phyloP scores from a whole-genome alignment of 1,139 yeast species.

The Saccharomyces hybrid region DNA sequence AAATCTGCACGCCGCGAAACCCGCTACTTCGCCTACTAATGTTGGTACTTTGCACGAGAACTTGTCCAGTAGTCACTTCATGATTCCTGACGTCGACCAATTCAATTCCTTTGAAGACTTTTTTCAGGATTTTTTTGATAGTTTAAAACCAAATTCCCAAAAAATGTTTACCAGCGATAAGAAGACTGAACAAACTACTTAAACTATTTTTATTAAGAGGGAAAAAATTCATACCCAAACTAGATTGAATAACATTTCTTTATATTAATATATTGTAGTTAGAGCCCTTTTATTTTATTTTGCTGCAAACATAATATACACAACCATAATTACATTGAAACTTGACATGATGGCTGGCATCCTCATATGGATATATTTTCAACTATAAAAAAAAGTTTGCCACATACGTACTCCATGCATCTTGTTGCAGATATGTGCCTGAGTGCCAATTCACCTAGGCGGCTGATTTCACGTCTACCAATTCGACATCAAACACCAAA shows the following conservation, averaged over 20 bases:
- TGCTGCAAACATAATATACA: too few relatives aligned
- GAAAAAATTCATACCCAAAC: neutral
- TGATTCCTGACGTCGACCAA: slow-evolving; percentile 38
- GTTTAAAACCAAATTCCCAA: slow-evolving; percentile 30
- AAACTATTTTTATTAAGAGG: neutral
- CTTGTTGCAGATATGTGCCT: neutral
- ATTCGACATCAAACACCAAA: slow-evolving; percentile 51
- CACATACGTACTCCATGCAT: neutral
- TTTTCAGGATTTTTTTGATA: slow-evolving; percentile 38
- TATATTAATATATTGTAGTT: too few relatives aligned
- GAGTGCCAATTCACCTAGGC: neutral
- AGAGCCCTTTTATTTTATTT: too few relatives aligned
- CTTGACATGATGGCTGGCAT: neutral
- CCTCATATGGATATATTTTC: neutral
- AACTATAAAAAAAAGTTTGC: neutral
- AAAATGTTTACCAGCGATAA: slow-evolving; percentile 14
- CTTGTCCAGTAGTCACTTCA: slow-evolving; percentile 6
- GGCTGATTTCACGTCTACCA: slow-evolving; percentile 30
- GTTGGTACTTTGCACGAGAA: slow-evolving; percentile 1
- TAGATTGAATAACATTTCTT: neutral
- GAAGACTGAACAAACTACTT: neutral
- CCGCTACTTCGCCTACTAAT: slow-evolving; percentile 20
- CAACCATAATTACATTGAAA: neutral
- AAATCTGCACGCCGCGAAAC: neutral
- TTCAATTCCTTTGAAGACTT: slow-evolving; percentile 45